Evolutionary conservation across 768 basidiomycete species (phyloP), one percentile per base, ranked within the genome.

Genomic region (Floccularia luteovirens): DNA sequence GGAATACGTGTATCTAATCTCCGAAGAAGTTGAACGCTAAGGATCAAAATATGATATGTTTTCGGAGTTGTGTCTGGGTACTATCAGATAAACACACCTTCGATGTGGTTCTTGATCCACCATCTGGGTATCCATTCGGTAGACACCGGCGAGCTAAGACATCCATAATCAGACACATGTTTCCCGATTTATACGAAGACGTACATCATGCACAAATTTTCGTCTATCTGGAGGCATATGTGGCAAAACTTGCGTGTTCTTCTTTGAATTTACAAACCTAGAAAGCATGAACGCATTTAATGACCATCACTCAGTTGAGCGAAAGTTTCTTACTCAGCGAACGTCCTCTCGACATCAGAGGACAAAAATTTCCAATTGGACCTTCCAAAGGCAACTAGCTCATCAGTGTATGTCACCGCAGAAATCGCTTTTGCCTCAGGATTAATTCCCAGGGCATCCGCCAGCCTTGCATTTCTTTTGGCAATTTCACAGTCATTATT

Each of bases 71-170:
- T 35, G 28, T 20, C 22, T 23, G 12, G 36, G 41, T 3, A 39
- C 21, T 41, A 7, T 16, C 14, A 28, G 6, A 6, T 10, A n/a
- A n/a, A 56, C 59, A 16, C 14, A 76, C 75, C 72, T 79, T 35
- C 89, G 69, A 52, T 86, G 74, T 0, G 94, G 94, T 50, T 96
- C 94, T 50, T 86, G 85, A 56, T 97, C 94, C 14, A 99, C 77
- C 67, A 91, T 78, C 49, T 86, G 77, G 0, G 83, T 79, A 44
- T 89, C 84, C 56, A 97, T 77, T 14, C 89, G 72, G 55, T 94
- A 98, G 3, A 82, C 62, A 5, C 72, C 64, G 1, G 90, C 87
- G 16, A 96, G 72, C 78, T 87, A 35, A 36, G 39, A 32, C 34
- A 39, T 34, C 11, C 35, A 41, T 35, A 22, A 24, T 31, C 20